Evolutionary conservation across 2,329 filamentous ascomycete species (phyloP).

Genomic region (Aspergillus floridensis): DNA sequence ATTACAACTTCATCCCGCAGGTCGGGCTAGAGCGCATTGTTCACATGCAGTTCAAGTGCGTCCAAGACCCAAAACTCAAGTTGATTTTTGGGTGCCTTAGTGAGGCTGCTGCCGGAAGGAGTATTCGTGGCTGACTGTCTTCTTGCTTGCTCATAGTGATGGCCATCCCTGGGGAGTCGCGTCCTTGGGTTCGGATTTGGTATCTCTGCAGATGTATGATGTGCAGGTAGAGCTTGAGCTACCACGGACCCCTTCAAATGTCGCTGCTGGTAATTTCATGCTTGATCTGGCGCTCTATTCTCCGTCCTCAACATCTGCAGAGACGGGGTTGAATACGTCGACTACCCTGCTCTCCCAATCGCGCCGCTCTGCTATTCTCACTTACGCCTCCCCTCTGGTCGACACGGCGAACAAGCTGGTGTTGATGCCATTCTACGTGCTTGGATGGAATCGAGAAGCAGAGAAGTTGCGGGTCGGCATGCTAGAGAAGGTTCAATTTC

Average conservation of each 20-base stretch:
- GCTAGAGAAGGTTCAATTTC: constrained; percentile 71
- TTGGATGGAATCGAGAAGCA: constrained; percentile 64
- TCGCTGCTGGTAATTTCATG: constrained; percentile 90
- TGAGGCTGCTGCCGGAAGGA: no score
- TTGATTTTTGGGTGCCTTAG: background rate
- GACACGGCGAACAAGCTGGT: constrained; percentile 60
- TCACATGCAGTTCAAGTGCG: constrained; percentile 64
- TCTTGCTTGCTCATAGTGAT: constrained; percentile 30
- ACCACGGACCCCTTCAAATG: constrained; percentile 74
- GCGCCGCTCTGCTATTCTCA: constrained; percentile 72
- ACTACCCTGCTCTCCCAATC: constrained; percentile 58
- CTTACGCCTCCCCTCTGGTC: constrained; percentile 71
- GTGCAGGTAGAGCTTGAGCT: constrained; percentile 71
- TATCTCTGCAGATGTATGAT: constrained; percentile 78
- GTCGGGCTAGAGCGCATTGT: constrained; percentile 61
- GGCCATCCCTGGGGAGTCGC: constrained; percentile 54
- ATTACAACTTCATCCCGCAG: constrained; percentile 65
- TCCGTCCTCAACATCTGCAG: constrained; percentile 37
- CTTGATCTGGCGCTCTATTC: constrained; percentile 70
- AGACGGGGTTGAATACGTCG: constrained; percentile 28
- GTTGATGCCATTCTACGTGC: constrained; percentile 66
- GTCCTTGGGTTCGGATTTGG: constrained; percentile 54
- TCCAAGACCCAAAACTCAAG: constrained; percentile 1
- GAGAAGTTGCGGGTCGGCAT: constrained; percentile 65
- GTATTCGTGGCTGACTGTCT: background rate